phyloP scores from a whole-genome alignment of 2,329 filamentous ascomycete genomes.

The Berkeleyomyces rouxiae region DNA sequence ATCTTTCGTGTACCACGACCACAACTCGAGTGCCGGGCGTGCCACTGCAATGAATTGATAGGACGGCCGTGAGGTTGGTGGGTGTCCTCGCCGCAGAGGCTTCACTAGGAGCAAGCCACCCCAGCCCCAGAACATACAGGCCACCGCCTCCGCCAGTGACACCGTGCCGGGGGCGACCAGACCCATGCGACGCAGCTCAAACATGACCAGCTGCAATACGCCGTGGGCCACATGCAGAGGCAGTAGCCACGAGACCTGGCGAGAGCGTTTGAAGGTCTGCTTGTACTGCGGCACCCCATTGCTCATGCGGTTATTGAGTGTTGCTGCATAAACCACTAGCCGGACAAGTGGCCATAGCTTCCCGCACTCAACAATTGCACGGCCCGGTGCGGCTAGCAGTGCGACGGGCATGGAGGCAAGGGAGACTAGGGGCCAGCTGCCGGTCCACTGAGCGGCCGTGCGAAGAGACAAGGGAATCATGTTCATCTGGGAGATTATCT shows the following conservation, averaged over 20 bases:
- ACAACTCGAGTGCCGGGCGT: constrained; percentile 3
- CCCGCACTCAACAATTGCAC: not conserved
- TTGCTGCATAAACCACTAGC: not conserved
- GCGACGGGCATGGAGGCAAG: not conserved
- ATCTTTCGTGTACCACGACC: not conserved
- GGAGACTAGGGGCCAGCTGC: not conserved
- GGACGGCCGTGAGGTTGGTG: not conserved
- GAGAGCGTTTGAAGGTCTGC: constrained; percentile 4
- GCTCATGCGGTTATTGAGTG: not conserved
- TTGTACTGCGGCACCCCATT: constrained; percentile 7
- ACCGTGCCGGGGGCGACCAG: not conserved
- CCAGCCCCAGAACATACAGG: constrained; percentile 3
- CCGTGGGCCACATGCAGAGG: constrained; percentile 4
- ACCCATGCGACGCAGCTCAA: constrained; percentile 2
- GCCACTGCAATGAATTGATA: constrained; percentile 7
- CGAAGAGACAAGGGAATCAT: not conserved
- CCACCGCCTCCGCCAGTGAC: not conserved
- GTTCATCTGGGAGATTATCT: not conserved
- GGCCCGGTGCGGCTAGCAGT: not conserved
- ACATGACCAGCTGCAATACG: constrained; percentile 1
- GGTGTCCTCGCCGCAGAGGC: constrained; percentile 11
- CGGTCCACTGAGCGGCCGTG: not conserved
- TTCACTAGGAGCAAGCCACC: constrained; percentile 2
- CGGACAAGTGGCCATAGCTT: constrained; percentile 6
- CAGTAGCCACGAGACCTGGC: constrained; percentile 4